These are phyloP conservation scores for Poa pratensis DNA, from an alignment of 176 grass and related monocot species.

Conservation along the genomic window DNA sequence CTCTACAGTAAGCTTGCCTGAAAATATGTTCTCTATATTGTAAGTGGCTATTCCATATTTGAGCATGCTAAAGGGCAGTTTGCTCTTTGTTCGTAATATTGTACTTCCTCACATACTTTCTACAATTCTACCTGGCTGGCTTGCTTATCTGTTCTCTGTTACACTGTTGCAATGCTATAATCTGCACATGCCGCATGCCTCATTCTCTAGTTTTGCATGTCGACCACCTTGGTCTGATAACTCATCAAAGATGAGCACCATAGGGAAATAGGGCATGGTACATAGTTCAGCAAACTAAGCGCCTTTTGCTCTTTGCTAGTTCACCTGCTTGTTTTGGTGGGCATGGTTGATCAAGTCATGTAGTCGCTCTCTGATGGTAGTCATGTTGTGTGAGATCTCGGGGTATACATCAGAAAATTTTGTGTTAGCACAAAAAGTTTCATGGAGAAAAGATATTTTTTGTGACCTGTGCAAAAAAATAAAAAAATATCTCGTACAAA, in stretches of 20 bases:
- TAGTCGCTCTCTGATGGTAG: too few relatives aligned
- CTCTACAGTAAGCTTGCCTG: background rate
- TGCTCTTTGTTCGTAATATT: background rate
- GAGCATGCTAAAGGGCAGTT: background rate
- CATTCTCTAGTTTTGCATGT: background rate
- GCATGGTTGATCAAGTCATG: too few relatives aligned
- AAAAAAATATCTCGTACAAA: too few relatives aligned
- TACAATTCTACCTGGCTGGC: background rate
- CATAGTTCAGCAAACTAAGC: background rate
- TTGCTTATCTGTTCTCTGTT: background rate
- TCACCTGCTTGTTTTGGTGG: too few relatives aligned
- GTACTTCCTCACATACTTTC: background rate
- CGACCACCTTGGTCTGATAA: background rate
- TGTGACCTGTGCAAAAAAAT: too few relatives aligned
- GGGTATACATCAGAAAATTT: too few relatives aligned
- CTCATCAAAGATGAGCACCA: background rate
- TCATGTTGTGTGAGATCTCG: too few relatives aligned
- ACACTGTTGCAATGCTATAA: background rate
- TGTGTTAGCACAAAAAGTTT: too few relatives aligned
- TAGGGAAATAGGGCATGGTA: background rate
- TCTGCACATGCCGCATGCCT: background rate
- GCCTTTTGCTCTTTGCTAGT: too few relatives aligned
- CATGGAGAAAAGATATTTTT: too few relatives aligned
- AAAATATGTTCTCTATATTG: background rate
- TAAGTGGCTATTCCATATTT: background rate